These are phyloP conservation scores for Erodium trifolium DNA, from an alignment of 441 rosid species.

Conservation along the genomic window DNA sequence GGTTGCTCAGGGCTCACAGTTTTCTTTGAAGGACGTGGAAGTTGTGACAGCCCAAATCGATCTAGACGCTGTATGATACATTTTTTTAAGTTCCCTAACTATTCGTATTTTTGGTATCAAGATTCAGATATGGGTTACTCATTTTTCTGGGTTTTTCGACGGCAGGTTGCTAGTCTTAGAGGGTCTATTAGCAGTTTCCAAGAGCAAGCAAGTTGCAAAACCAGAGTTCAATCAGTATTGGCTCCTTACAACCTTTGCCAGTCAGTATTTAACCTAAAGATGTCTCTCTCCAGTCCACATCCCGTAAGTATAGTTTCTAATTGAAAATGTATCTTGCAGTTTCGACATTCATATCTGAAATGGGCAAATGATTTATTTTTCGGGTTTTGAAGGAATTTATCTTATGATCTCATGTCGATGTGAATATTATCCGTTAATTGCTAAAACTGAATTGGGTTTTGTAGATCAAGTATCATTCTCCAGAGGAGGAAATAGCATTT, in stretches of 20 bases:
- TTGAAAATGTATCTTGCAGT: background rate
- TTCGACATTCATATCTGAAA: no score
- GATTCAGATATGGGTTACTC: background rate
- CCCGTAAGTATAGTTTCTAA: slow-evolving; percentile 32
- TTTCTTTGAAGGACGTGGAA: slow-evolving; percentile 84
- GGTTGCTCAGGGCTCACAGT: slow-evolving; percentile 90
- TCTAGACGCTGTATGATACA: slow-evolving; percentile 68
- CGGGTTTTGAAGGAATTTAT: background rate
- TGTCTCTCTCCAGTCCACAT: slow-evolving; percentile 62
- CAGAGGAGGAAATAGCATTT: slow-evolving; percentile 95
- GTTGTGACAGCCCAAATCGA: slow-evolving; percentile 81
- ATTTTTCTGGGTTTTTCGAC: slow-evolving; percentile 13
- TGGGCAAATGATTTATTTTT: no score
- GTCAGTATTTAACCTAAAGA: slow-evolving; percentile 48
- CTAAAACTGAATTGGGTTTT: slow-evolving; percentile 18
- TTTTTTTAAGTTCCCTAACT: background rate
- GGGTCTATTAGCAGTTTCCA: slow-evolving; percentile 96
- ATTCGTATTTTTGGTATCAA: background rate
- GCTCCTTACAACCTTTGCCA: slow-evolving; percentile 65
- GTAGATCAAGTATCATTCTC: slow-evolving; percentile 75
- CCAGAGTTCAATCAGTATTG: slow-evolving; percentile 48
- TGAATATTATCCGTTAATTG: background rate
- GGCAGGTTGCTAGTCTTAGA: slow-evolving; percentile 87
- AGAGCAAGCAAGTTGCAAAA: slow-evolving; percentile 90
- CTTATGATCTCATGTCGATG: background rate